Conservation (phyloP, 108 stramenopile species). For the Craspedostauros australis region DNA sequence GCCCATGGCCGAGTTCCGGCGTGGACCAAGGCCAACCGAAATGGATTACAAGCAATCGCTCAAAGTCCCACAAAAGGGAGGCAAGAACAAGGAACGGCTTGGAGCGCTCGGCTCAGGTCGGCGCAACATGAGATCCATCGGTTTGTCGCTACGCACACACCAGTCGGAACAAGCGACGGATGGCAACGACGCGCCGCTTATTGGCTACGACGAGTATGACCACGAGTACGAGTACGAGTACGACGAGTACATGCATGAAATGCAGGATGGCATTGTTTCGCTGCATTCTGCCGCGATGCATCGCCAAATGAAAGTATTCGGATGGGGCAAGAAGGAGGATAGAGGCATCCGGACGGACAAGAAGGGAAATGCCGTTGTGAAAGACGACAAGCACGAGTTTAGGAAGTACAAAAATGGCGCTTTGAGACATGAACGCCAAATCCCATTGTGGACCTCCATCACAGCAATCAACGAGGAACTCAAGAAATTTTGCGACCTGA, state of each 20-base stretch:
- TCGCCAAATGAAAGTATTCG: too few species aligned
- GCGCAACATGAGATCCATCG: too few species aligned
- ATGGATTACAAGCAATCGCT: conserved; percentile 15
- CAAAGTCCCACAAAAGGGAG: not conserved
- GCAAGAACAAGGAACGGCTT: not conserved
- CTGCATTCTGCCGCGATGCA: too few species aligned
- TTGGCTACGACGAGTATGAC: not conserved
- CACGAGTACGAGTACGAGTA: too few species aligned
- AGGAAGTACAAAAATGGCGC: not conserved
- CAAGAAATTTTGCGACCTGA: conserved; percentile 44
- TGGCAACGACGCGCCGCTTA: too few species aligned
- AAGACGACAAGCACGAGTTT: not conserved
- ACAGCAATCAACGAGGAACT: conserved; percentile 62
- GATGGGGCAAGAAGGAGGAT: too few species aligned
- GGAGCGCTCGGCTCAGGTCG: too few species aligned
- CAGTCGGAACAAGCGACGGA: too few species aligned
- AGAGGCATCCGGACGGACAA: too few species aligned
- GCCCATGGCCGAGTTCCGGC: conserved; percentile 56
- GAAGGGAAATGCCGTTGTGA: not conserved
- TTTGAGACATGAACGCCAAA: conserved; percentile 8
- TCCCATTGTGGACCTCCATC: conserved; percentile 77
- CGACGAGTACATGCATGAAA: too few species aligned
- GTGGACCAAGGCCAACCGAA: conserved; percentile 5
- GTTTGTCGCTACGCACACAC: too few species aligned
- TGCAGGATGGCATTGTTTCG: too few species aligned